Evolutionary conservation across 768 basidiomycete species (phyloP).

Genomic region (Cyclocybe aegerita): DNA sequence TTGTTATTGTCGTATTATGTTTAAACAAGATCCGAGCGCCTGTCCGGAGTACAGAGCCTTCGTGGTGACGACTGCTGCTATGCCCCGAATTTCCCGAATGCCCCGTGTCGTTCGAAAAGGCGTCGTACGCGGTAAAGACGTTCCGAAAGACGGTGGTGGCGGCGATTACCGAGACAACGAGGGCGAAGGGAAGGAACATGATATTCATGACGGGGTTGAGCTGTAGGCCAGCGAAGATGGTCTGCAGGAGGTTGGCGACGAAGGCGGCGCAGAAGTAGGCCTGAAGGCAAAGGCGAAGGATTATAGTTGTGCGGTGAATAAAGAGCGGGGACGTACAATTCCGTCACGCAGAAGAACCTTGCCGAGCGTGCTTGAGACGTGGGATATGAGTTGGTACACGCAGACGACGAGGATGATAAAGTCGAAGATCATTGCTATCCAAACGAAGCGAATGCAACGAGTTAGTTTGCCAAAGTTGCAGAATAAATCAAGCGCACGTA

Average conservation of each 20-base stretch:
- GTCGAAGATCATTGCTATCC: constrained; percentile 19
- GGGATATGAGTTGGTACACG: constrained; percentile 21
- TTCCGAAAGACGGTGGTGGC: constrained; percentile 35
- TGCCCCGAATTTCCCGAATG: not conserved
- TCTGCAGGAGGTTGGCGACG: constrained; percentile 32
- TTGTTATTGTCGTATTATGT: constrained; percentile 6
- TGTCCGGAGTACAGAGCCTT: constrained; percentile 3
- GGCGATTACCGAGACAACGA: constrained; percentile 35
- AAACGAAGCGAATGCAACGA: not conserved
- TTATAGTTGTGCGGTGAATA: not conserved
- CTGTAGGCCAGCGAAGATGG: constrained; percentile 27
- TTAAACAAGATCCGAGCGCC: constrained; percentile 15
- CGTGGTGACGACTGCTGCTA: not conserved
- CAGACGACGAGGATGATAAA: constrained; percentile 30
- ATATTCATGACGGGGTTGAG: constrained; percentile 36
- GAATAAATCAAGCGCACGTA: constrained; percentile 10
- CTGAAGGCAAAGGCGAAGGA: constrained; percentile 5
- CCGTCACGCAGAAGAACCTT: constrained; percentile 30
- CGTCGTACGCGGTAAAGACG: constrained; percentile 31
- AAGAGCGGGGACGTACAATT: constrained; percentile 20
- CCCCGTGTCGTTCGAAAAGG: constrained; percentile 21
- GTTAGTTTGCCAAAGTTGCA: not conserved
- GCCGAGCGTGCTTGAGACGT: constrained; percentile 24
- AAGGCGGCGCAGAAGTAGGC: constrained; percentile 32
- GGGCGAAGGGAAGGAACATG: constrained; percentile 30